Evolutionary conservation across 352 stramenopile genomes (phyloP).

Genomic region (Nothophytophthora sp.): DNA sequence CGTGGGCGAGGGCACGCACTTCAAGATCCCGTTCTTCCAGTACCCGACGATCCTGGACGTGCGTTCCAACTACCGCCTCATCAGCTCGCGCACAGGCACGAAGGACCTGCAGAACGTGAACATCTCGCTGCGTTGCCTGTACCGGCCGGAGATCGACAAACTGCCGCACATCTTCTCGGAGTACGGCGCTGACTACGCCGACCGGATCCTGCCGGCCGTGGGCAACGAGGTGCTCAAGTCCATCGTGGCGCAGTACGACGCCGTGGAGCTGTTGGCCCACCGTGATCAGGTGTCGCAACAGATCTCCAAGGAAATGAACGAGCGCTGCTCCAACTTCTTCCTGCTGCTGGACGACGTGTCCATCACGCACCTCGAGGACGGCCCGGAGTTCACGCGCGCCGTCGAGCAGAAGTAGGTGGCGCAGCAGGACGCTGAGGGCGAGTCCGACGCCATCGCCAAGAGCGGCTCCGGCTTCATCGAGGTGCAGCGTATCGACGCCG

Average conservation of each 20-base stretch:
- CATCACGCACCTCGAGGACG: constrained; percentile 99
- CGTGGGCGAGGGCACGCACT: constrained; percentile 98
- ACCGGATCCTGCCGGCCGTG: constrained; percentile 99
- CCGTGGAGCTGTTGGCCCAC: constrained; percentile 98
- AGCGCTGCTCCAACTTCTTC: constrained; percentile 97
- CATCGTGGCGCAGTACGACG: constrained; percentile 98
- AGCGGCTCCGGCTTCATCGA: constrained; percentile 99
- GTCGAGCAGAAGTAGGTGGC: constrained; percentile 99
- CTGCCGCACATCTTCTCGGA: constrained; percentile 97
- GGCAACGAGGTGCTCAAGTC: constrained; percentile 96
- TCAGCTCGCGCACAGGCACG: constrained; percentile 96
- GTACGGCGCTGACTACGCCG: constrained; percentile 98
- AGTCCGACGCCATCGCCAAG: constrained; percentile 98
- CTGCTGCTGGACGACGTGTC: constrained; percentile 99
- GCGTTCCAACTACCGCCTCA: constrained; percentile 96
- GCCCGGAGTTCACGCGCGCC: constrained; percentile 98
- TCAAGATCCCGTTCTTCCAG: constrained; percentile 99
- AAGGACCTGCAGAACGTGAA: constrained; percentile 99
- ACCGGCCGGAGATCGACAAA: constrained; percentile 93
- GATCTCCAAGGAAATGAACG: constrained; percentile 97
- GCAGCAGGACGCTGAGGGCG: constrained; percentile 98
- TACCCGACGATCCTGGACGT: constrained; percentile 99
- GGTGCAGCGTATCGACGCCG: constrained; percentile 99
- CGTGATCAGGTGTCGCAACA: constrained; percentile 97
- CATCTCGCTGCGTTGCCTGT: constrained; percentile 97